Evolutionary conservation across 192 early-diverging fungal species (phyloP), one percentile per base, ranked within the genome.

Genomic region (Podila clonocystis): DNA sequence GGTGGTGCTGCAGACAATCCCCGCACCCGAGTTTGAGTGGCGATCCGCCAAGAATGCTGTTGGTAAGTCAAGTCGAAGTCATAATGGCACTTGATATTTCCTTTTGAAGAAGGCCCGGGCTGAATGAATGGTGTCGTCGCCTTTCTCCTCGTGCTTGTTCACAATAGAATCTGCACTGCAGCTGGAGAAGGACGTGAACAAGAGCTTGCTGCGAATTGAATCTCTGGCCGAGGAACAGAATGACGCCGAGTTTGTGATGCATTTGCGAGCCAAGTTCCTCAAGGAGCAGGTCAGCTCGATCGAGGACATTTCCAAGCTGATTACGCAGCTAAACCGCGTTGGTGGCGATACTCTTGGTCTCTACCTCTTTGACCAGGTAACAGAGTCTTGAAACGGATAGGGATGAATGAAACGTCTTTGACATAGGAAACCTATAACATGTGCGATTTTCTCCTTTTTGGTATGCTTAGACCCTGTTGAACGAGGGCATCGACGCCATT

Each of bases 121-220:
- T 41, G 5, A 36, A 36, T 9, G 9, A 41, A 41, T 6, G 4
- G 2, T 22, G 9, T 5, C n/a, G 13, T 17, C 33, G 4, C 33
- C 33, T 36, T 6, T 22, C 15, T 58, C 33, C 30, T 57, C 0
- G 17, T 11, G 17, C 6, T 52, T 29, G 1, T n/a, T 20, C 1
- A 12, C 24, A 41, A 58, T 87, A 62, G 87, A 88, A 76, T 85
- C 84, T 36, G 84, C 84, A 36, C 67, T 88, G 28, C 82, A 87
- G 48, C 55, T 88, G 30, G 87, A 88, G 59, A 87, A 87, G 82
- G 87, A 87, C 70, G 86, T 88, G 60, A 89, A 87, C 69, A 89
- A 85, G 63, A 82, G 80, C 13, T 62, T 89, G 2, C 67, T 87
- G 50, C 82, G 87, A 24, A 70, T 87, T 29, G 84, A 87, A 52